phyloP scores from a whole-genome alignment of 208 protist species.

The Trypanosoma boissoni region DNA sequence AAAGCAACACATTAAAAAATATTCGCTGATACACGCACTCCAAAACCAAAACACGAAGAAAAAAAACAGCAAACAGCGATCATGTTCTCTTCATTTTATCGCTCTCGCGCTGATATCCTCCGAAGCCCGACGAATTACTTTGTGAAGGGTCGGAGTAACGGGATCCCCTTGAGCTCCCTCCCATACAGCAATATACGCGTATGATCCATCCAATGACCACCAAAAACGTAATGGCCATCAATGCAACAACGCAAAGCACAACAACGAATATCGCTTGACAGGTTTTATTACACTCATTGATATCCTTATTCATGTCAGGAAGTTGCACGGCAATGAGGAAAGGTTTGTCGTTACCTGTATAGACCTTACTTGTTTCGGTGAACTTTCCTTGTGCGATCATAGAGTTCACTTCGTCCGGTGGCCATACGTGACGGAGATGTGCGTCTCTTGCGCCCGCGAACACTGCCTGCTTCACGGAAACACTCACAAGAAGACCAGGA shows the following conservation, averaged over 20 bases:
- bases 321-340: neutral
- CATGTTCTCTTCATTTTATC: no score
- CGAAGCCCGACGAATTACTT: neutral
- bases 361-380: conserved; percentile 1
- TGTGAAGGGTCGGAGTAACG: neutral
- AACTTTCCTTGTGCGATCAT: conserved; percentile 18
- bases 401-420: conserved; percentile 23
- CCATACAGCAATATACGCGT: neutral
- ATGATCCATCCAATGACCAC: conserved; percentile 9
- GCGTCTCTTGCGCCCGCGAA: neutral
- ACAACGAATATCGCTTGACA: neutral
- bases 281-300: neutral
- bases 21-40: no score
- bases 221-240: neutral
- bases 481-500: neutral
- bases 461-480: conserved; percentile 13
- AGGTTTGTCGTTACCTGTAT: neutral
- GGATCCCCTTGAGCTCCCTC: no score
- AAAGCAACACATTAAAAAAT: no score
- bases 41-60: no score
- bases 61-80: no score
- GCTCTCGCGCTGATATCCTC: no score
- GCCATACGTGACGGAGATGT: conserved; percentile 16
- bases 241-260: neutral
- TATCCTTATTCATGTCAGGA: neutral